Base-by-base conservation (phyloP, 1,284 basidiomycete genomes). In the Golubevia pallescens region DNA sequence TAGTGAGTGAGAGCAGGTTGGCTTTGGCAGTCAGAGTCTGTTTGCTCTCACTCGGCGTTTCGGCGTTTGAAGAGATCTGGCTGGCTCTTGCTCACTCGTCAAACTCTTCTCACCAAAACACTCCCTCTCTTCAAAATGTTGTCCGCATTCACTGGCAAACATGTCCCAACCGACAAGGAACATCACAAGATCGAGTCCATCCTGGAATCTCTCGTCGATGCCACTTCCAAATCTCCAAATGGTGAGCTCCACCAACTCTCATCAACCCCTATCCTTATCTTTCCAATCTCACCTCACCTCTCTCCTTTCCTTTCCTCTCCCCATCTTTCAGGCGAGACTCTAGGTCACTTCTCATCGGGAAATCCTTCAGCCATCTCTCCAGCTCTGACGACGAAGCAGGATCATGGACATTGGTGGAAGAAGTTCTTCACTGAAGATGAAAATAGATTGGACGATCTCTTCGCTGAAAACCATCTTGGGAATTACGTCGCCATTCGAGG, bases 401-500 rank as follows among this genome's bases (percentile, higher is more conserved):
- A 48, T 13, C 42, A 48, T 48, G 42, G 42, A 13, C 16, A 10
- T 48, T 48, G 42, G 42, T 48, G 42, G 42, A 48, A 48, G 16
- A 10, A 16, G 8, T 48, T 48, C 42, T 48, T 48, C 42, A 13
- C 42, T 28, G 58, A 71, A 2, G 66, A 66, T 24, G 28, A 28
- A 28, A 28, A 28, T 28, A 62, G 67, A 4, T 59, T 80, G 42
- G 72, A 80, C 20, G 62, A 67, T 3, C 72, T 78, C 20, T 78
- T 80, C 52, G 76, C 70, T 13, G 63, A 54, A 24, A 56, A 71
- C 14, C 70, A 78, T 32, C 67, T 80, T 67, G 77, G 78, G 61
- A 80, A 80, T 65, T 80, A 75, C 16, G 73, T 78, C 60, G 78
- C 72, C 32, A 64, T 77, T 24, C 68, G 78, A 28, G 70, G 70